A percentile compares a stretch with the other conserved stretches of the same genome.
Evolutionary conservation across 208 protist genomes (phyloP).

Genomic region (Herpetomonas tarakana): DNA sequence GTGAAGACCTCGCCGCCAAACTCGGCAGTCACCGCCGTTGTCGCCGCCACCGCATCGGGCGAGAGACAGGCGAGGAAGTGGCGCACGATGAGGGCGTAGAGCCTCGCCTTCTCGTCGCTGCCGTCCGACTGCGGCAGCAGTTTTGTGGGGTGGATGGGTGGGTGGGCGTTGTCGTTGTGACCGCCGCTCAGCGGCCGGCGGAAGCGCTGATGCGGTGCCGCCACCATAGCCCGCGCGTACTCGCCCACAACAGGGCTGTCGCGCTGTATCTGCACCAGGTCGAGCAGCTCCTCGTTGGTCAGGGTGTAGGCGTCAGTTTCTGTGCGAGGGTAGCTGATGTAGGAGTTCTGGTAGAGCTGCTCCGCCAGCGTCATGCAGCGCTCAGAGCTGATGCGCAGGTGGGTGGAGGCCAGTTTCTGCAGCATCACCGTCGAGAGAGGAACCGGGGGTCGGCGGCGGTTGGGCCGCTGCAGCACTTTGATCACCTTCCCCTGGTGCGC

Average conservation of each 20-base stretch:
- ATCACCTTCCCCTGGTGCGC: slow-evolving; percentile 36
- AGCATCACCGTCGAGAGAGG: slow-evolving; percentile 98
- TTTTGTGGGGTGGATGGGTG: slow-evolving; percentile 97
- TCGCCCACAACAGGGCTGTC: slow-evolving; percentile 50
- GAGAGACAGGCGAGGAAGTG: slow-evolving; percentile 98
- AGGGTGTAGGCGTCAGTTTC: slow-evolving; percentile 96
- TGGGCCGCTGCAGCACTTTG: slow-evolving; percentile 78
- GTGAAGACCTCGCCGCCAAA: slow-evolving; percentile 89
- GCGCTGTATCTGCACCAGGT: slow-evolving; percentile 73
- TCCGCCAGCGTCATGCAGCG: slow-evolving; percentile 95
- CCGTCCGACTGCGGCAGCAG: slow-evolving; percentile 28
- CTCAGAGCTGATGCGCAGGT: slow-evolving; percentile 92
- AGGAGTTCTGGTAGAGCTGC: slow-evolving; percentile 90
- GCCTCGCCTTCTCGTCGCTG: slow-evolving; percentile 38
- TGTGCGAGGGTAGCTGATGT: slow-evolving; percentile 97
- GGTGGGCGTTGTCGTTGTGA: slow-evolving; percentile 97
- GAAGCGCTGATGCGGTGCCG: slow-evolving; percentile 62
- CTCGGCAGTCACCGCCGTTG: slow-evolving; percentile 74
- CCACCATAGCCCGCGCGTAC: slow-evolving; percentile 62
- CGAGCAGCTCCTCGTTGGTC: slow-evolving; percentile 77
- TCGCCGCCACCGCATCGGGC: slow-evolving; percentile 84
- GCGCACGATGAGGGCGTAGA: slow-evolving; percentile 96
- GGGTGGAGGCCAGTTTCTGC: slow-evolving; percentile 93
- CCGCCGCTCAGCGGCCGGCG: slow-evolving; percentile 91
- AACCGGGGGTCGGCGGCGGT: slow-evolving; percentile 74